phyloP scores from a whole-genome alignment of 441 rosid genomes.

The Syzygium syzygioides region DNA sequence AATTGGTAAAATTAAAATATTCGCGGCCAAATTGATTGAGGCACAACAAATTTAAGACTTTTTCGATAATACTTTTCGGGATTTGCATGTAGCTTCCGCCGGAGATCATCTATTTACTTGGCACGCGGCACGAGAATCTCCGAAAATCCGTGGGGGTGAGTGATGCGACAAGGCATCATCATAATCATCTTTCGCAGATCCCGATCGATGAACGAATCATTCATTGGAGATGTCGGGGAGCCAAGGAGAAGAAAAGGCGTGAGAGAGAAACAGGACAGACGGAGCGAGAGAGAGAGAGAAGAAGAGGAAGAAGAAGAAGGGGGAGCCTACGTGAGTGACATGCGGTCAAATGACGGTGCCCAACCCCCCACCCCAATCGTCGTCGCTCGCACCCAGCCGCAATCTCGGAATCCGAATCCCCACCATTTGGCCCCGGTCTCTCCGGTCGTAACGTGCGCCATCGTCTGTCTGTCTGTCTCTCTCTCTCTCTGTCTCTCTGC shows the following conservation, averaged over 20 bases:
- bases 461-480: neutral
- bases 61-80: neutral
- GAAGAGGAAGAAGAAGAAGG: neutral
- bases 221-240: neutral
- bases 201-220: neutral
- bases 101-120: accelerated
- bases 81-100: neutral
- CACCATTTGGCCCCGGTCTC: neutral
- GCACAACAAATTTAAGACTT: too few species aligned
- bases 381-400: neutral
- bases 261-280: neutral
- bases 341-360: neutral
- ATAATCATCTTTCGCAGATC: neutral
- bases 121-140: neutral
- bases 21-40: too few species aligned
- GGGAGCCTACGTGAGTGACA: neutral
- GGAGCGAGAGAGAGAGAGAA: neutral
- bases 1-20: too few species aligned
- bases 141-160: neutral
- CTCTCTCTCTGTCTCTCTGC: neutral
- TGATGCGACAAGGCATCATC: neutral
- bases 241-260: neutral
- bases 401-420: neutral
- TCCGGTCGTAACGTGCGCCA: neutral
- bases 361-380: neutral